Conservation (phyloP, 495 filamentous ascomycete genomes). For the Articulospora tetracladia region DNA sequence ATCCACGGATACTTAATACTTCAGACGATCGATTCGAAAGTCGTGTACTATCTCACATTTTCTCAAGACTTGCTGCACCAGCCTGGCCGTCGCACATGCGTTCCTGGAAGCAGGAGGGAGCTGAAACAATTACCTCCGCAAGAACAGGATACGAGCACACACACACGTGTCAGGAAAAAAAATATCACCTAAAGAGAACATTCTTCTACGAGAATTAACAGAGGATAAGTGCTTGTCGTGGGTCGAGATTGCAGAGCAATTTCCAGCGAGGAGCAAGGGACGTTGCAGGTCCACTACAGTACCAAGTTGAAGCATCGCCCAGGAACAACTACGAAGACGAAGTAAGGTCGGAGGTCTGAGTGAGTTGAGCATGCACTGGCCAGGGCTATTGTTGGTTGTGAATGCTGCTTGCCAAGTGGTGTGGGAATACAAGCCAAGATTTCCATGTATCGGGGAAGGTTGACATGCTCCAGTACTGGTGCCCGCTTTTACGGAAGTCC, state of each 20-base stretch:
- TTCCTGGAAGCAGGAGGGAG: background rate
- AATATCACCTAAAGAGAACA: slow-evolving; percentile 6
- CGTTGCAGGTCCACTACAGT: slow-evolving; percentile 23
- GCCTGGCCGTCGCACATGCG: slow-evolving; percentile 20
- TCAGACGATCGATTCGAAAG: slow-evolving; percentile 18
- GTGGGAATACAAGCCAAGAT: no score
- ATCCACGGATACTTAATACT: slow-evolving; percentile 21
- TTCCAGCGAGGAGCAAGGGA: slow-evolving; percentile 21
- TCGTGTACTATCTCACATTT: slow-evolving; percentile 25
- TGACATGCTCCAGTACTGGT: no score
- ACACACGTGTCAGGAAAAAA: background rate
- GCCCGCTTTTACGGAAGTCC: no score
- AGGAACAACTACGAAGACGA: slow-evolving; percentile 11
- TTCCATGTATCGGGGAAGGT: no score
- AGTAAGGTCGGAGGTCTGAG: slow-evolving; percentile 15
- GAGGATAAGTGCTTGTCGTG: slow-evolving; percentile 17
- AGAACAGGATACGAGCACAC: background rate
- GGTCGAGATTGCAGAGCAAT: slow-evolving; percentile 19
- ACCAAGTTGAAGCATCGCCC: slow-evolving; percentile 20
- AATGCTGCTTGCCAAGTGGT: no score
- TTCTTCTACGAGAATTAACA: slow-evolving; percentile 16
- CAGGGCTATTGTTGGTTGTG: no score
- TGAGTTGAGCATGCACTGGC: no score
- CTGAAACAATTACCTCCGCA: background rate
- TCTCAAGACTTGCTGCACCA: slow-evolving; percentile 21